Evolutionary conservation across 75 land plant genomes (phyloP), one percentile per base, ranked within the genome.

Genomic region (Cunninghamia lanceolata): DNA sequence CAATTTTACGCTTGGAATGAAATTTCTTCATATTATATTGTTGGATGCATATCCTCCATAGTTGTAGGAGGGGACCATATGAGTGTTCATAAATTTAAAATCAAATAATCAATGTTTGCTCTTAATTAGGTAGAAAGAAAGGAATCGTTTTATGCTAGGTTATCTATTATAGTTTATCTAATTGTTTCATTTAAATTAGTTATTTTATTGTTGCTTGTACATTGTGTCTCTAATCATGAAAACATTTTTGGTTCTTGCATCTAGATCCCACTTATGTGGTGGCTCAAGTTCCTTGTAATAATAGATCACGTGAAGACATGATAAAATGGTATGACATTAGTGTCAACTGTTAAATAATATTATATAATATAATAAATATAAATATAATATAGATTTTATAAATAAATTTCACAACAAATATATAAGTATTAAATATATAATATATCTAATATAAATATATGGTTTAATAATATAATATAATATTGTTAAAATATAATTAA

Each of bases 231-330:
- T 19, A 21, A 9, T 36, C 79, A 76, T 76, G 25, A 76, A 76
- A 38, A 76, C 42, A 76, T 76, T 76, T 76, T n/a, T n/a, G 21
- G 7, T 39, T 59, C 66, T 82, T 83, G 40, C 36, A 34, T 88
- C n/a, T n/a, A n/a, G n/a, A n/a, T n/a, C n/a, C n/a, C n/a, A n/a
- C n/a, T n/a, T n/a, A n/a, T n/a, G n/a, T n/a, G n/a, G n/a, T n/a
- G n/a, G n/a, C n/a, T n/a, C n/a, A n/a, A n/a, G n/a, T n/a, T n/a
- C n/a, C n/a, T 85, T 93, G 95, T 96, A 92, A 90, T 82, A 90
- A 77, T 36, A 79, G 91, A 34, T 90, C 92, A 38, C 91, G 89
- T 5, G 83, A 89, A 54, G 96, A 97, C 81, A 86, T 95, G 56
- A 97, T 90, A 88, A 94, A 94, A 88, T 92, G 97, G n/a, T n/a